Percentiles rank a stretch among this genome's conserved stretches.
Conservation (phyloP, 345 rosid genomes). For the Reutealis trisperma region DNA sequence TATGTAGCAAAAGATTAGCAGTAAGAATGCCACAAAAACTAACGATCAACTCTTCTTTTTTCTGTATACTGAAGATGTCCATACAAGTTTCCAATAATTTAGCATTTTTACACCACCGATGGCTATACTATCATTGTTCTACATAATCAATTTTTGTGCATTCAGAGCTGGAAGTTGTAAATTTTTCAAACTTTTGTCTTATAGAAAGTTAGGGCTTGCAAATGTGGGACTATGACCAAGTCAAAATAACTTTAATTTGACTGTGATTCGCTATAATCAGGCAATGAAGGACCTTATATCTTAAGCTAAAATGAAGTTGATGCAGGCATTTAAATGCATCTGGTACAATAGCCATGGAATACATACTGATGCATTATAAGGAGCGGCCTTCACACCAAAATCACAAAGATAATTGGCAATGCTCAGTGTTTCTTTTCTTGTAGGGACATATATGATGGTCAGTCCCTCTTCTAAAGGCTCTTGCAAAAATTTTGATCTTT, state of each 20-base stretch:
- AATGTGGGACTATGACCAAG: background rate
- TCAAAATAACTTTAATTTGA: no score
- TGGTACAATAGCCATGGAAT: background rate
- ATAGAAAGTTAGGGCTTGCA: background rate
- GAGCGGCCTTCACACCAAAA: conserved; percentile 80
- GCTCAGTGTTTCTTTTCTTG: conserved; percentile 75
- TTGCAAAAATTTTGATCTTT: conserved; percentile 36
- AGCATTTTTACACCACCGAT: background rate
- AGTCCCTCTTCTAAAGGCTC: conserved; percentile 60
- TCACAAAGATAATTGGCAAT: conserved; percentile 65
- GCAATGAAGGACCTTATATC: background rate
- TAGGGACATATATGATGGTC: conserved; percentile 86
- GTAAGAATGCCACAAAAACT: background rate
- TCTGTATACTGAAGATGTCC: background rate
- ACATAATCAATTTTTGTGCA: conserved; percentile 3
- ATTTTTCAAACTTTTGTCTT: background rate
- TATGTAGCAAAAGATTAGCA: background rate
- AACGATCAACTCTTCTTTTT: background rate
- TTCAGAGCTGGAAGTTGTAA: background rate
- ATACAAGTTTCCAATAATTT: background rate
- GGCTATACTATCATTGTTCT: background rate
- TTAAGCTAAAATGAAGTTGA: background rate
- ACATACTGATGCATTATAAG: conserved; percentile 79
- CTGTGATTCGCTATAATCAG: background rate
- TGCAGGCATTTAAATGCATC: background rate